Conservation (phyloP, 768 basidiomycete species). For the Leccinum ochraceum region DNA sequence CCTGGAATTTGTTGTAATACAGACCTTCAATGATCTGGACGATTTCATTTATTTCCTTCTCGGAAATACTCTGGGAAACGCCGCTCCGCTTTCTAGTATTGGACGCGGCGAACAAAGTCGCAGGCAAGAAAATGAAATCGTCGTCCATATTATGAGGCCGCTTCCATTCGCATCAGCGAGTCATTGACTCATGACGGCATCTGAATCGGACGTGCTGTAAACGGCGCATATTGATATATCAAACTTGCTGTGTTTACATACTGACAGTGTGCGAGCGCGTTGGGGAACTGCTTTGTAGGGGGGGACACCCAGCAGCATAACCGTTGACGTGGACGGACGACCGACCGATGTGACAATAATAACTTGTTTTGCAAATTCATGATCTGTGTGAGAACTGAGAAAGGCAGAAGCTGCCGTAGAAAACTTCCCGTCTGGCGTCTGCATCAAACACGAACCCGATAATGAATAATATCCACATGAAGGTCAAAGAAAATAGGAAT, state of each 20-base stretch:
- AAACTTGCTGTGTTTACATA: background rate
- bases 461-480: slow-evolving; percentile 5
- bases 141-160: background rate
- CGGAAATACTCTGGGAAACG: background rate
- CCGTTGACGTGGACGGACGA: background rate
- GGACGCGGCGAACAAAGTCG: background rate
- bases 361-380: slow-evolving; percentile 16
- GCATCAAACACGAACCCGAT: slow-evolving; percentile 3
- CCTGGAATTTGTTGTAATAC: slow-evolving; percentile 39
- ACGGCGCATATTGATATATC: background rate
- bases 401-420: background rate
- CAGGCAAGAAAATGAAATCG: slow-evolving; percentile 13
- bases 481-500: background rate
- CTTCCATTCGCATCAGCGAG: slow-evolving; percentile 20
- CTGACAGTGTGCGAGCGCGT: background rate
- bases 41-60: background rate
- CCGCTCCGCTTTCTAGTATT: background rate
- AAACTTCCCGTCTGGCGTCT: background rate
- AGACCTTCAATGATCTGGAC: slow-evolving; percentile 30
- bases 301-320: background rate
- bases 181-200: background rate
- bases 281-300: slow-evolving; percentile 14
- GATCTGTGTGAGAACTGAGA: slow-evolving; percentile 7
- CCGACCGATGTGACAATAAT: background rate
- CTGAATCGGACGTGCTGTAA: background rate